Conservation (phyloP, 2,329 filamentous ascomycete genomes). For the Samsoniella hepiali region DNA sequence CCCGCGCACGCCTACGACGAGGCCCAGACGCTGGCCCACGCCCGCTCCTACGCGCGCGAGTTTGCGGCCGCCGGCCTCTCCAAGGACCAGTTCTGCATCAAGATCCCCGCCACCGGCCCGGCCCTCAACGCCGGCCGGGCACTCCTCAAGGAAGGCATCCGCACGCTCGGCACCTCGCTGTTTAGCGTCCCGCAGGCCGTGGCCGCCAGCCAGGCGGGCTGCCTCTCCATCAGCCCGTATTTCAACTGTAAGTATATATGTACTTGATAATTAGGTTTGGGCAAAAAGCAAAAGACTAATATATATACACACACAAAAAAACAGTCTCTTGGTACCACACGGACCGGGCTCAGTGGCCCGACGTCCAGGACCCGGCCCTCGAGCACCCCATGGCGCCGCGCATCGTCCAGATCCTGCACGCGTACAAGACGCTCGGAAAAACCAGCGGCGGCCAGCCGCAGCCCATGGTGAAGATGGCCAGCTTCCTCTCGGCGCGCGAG, state of each 20-base stretch:
- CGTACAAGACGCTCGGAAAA: slow-evolving; percentile 42
- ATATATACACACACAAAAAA: too few relatives aligned
- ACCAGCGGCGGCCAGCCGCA: slow-evolving; percentile 48
- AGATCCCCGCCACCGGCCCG: slow-evolving; percentile 24
- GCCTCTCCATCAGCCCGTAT: slow-evolving; percentile 26
- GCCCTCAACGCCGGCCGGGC: slow-evolving; percentile 21
- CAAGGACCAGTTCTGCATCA: slow-evolving; percentile 24
- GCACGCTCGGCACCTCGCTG: slow-evolving; percentile 25
- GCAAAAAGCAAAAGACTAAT: too few relatives aligned
- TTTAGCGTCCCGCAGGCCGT: slow-evolving; percentile 26
- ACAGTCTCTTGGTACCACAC: slow-evolving; percentile 29
- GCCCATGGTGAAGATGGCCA: slow-evolving; percentile 46
- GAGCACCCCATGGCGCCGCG: slow-evolving; percentile 47
- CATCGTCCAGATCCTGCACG: slow-evolving; percentile 47
- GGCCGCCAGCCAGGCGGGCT: slow-evolving; percentile 26
- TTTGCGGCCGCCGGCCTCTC: slow-evolving; percentile 22
- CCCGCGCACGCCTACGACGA: slow-evolving; percentile 22
- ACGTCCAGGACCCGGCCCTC: slow-evolving; percentile 43
- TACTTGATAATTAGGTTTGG: too few relatives aligned
- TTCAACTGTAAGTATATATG: slow-evolving; percentile 24
- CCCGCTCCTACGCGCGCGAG: slow-evolving; percentile 21
- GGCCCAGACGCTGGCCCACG: slow-evolving; percentile 23
- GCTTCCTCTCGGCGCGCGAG: slow-evolving; percentile 42
- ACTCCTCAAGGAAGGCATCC: slow-evolving; percentile 25
- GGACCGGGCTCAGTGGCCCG: slow-evolving; percentile 43